Evolutionary conservation across 805 yeast species (phyloP), one percentile per base, ranked within the genome.

Genomic region (Metschnikowia continentalis): DNA sequence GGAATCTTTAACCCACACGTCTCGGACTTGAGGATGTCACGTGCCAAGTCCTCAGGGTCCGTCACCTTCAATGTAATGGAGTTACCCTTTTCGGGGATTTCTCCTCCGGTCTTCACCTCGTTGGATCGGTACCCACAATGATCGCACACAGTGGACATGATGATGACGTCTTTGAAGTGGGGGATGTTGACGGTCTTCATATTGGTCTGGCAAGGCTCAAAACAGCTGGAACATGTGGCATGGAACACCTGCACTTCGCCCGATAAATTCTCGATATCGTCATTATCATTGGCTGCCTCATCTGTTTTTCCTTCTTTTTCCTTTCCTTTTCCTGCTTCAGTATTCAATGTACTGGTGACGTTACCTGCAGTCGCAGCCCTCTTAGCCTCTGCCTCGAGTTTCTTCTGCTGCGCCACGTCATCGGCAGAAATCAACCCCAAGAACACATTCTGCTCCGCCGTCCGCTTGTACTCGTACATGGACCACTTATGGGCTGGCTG

Each of bases 91-190:
- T 76, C 86, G 32, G 99, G 97, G 44, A 94, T 86, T 7, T 86
- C 95, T 61, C 99, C 99, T 53, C 99, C 99, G 5, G 99, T 94
- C 73, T 92, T 94, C 57, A 94, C 99, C 70, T 94, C 99, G 66
- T 94, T 94, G 15, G 96, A 88, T 72, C 89, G 92, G 72, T 88
- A 94, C 35, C 98, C 99, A 72, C 99, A 94, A 55, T 81, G 72
- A 32, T 85, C 91, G 73, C 99, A 94, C 1, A 81, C 84, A 0
- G 99, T 94, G 45, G 95, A 86, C 99, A 94, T 94, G 61, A 94
- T 81, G 53, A 94, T 86, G 38, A 94, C 99, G 58, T 94, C 98
- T 72, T 92, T 91, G 80, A 94, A 94, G 71, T 94, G 98, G 19
- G 99, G 99, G 58, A 94, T 94, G 67, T 90, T 85, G 20, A 94